Conservation (phyloP, 2,329 filamentous ascomycete species). For the Keithomyces neogunnii region DNA sequence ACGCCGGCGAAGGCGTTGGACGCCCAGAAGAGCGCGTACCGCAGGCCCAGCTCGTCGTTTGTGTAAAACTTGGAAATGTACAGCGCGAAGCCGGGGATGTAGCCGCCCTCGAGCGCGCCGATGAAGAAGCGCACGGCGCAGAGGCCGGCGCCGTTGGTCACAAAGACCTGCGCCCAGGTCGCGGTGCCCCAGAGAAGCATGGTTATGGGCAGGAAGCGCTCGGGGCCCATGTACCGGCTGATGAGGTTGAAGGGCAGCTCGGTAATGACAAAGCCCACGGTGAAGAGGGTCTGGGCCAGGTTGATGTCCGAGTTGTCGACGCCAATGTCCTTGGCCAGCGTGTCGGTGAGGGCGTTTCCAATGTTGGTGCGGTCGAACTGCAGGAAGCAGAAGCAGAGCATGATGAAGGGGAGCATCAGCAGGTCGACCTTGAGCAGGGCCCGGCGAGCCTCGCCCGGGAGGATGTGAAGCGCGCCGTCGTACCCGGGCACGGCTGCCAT, state of each 20-base stretch:
- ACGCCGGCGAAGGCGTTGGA: constrained; percentile 20
- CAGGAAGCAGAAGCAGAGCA: constrained; percentile 23
- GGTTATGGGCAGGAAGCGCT: constrained; percentile 19
- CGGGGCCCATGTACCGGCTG: constrained; percentile 18
- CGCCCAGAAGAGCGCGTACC: constrained; percentile 22
- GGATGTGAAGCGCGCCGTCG: constrained; percentile 8
- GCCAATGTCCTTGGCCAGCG: constrained; percentile 36
- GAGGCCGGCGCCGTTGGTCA: constrained; percentile 16
- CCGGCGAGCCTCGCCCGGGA: constrained; percentile 7
- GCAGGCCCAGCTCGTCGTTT: constrained; percentile 18
- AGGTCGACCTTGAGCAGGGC: constrained; percentile 18
- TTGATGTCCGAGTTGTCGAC: constrained; percentile 44
- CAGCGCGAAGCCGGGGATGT: constrained; percentile 21
- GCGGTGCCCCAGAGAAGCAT: constrained; percentile 22
- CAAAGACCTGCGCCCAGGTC: constrained; percentile 20
- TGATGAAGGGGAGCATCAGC: constrained; percentile 19
- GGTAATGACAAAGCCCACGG: constrained; percentile 38
- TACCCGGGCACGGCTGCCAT: constrained; percentile 16
- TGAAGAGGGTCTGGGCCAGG: constrained; percentile 41
- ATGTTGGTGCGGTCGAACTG: constrained; percentile 31
- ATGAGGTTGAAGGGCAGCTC: constrained; percentile 25
- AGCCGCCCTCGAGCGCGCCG: constrained; percentile 22
- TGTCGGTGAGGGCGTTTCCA: constrained; percentile 43
- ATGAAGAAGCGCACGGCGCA: constrained; percentile 19
- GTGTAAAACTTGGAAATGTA: constrained; percentile 23